Conservation (phyloP, 2,329 filamentous ascomycete species). For the Colletotrichum lupini region DNA sequence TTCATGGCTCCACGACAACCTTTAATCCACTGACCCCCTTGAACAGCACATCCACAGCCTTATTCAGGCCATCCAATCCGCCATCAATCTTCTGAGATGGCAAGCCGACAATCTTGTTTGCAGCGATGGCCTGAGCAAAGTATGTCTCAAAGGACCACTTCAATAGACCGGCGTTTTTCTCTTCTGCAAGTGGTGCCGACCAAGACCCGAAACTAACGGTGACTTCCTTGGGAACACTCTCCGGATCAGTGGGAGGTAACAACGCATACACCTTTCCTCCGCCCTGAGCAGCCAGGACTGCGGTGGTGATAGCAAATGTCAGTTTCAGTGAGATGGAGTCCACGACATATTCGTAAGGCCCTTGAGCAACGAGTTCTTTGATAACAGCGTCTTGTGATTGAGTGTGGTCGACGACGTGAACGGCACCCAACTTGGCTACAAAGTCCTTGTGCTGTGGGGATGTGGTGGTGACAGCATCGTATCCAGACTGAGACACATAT, state of each 20-base stretch:
- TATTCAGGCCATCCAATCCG: conserved; percentile 6
- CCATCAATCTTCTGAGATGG: conserved; percentile 2
- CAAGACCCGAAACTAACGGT: not conserved
- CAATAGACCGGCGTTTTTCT: conserved; percentile 11
- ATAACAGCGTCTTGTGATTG: conserved; percentile 36
- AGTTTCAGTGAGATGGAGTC: conserved; percentile 43
- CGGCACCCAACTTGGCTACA: conserved; percentile 56
- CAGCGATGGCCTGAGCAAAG: conserved; percentile 5
- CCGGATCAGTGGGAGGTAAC: not conserved
- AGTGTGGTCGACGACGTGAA: conserved; percentile 56
- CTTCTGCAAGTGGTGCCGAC: not conserved
- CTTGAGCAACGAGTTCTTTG: conserved; percentile 38
- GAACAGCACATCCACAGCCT: conserved; percentile 14
- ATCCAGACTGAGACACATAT: conserved; percentile 54
- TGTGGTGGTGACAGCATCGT: conserved; percentile 55
- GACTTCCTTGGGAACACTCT: conserved; percentile 8
- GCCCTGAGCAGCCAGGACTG: conserved; percentile 24
- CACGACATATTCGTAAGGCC: conserved; percentile 42
- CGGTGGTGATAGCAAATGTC: conserved; percentile 37
- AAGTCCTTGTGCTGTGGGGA: conserved; percentile 54
- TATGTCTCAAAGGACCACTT: conserved; percentile 19
- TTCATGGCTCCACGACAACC: conserved; percentile 15
- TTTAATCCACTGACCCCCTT: conserved; percentile 21
- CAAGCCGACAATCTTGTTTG: not conserved
- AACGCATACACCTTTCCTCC: conserved; percentile 16